Conservation (phyloP, 2,329 filamentous ascomycete species). For the Macrophomina tecta region DNA sequence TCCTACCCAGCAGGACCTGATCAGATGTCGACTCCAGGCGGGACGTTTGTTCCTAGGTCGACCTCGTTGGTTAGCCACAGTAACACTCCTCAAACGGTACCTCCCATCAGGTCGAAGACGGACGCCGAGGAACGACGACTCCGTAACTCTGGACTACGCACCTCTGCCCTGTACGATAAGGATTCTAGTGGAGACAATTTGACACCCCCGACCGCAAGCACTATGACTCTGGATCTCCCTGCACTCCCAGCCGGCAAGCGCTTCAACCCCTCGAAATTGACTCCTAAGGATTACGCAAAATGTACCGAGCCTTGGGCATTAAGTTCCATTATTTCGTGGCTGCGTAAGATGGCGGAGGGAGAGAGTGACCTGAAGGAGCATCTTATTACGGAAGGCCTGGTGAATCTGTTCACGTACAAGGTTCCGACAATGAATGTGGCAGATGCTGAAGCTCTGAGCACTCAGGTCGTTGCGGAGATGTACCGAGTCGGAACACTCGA, state of each 20-base stretch:
- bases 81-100: constrained; percentile 76
- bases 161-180: constrained; percentile 40
- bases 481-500: constrained; percentile 77
- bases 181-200: constrained; percentile 59
- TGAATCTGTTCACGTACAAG: constrained; percentile 89
- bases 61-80: constrained; percentile 79
- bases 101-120: constrained; percentile 91
- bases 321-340: constrained; percentile 84
- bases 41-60: constrained; percentile 44
- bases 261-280: constrained; percentile 85
- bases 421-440: constrained; percentile 98
- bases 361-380: constrained; percentile 86
- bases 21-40: constrained; percentile 41
- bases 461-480: constrained; percentile 80
- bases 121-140: constrained; percentile 73
- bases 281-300: constrained; percentile 78
- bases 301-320: constrained; percentile 93
- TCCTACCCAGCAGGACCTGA: constrained; percentile 40
- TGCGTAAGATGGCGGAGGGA: constrained; percentile 87
- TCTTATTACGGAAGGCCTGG: constrained; percentile 83
- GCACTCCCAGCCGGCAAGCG: constrained; percentile 79
- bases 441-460: constrained; percentile 87
- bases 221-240: constrained; percentile 79
- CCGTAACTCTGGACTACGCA: constrained; percentile 51
- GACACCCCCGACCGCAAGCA: constrained; percentile 55